A percentile compares a stretch with the other conserved stretches of the same genome.
Evolutionary conservation across 176 grass and related monocot species (phyloP).

Genomic region (Ananas comosus): DNA sequence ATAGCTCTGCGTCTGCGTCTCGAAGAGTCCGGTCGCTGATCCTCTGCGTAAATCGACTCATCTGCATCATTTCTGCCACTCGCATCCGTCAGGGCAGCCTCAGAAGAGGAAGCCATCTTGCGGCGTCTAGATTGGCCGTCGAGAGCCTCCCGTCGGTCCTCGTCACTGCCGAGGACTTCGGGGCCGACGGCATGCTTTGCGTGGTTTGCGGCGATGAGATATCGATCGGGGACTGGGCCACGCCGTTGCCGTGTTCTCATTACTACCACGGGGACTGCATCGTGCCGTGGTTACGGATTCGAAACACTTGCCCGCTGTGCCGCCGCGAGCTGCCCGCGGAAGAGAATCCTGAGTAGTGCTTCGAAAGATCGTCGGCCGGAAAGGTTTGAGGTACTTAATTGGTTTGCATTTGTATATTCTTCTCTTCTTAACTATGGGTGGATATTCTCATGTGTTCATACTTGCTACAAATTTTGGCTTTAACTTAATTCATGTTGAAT

Average conservation of each 20-base stretch:
- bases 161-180: not conserved
- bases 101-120: too few species aligned
- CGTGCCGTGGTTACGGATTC: conserved; percentile 39
- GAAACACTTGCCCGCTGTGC: conserved; percentile 39
- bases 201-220: conserved; percentile 46
- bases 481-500: too few species aligned
- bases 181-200: conserved; percentile 27
- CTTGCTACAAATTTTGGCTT: too few species aligned
- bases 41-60: too few species aligned
- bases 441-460: too few species aligned
- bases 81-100: too few species aligned
- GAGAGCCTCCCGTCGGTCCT: not conserved
- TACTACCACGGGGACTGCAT: conserved; percentile 45
- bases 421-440: too few species aligned
- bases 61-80: too few species aligned
- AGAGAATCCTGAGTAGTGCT: not conserved
- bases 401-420: too few species aligned
- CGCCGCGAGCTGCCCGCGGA: conserved; percentile 40
- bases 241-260: conserved; percentile 38
- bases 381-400: not conserved
- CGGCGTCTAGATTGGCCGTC: not conserved
- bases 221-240: conserved; percentile 19
- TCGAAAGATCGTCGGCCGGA: not conserved
- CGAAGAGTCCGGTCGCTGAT: too few species aligned
- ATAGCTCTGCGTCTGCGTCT: too few species aligned